Conservation (phyloP, 352 stramenopile species). For the Phytophthora ramorum region DNA sequence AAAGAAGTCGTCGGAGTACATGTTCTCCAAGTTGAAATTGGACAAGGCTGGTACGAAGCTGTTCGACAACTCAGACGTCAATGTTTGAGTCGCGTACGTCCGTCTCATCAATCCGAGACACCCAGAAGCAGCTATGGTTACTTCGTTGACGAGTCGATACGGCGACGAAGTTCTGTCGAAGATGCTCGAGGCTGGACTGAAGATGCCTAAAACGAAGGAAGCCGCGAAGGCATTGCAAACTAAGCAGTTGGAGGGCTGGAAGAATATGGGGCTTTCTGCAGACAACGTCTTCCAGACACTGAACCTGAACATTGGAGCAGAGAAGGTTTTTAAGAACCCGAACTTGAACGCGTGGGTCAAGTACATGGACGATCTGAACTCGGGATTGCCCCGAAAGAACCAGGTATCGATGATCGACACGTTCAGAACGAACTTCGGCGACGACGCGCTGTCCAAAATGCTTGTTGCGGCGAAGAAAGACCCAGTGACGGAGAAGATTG, state of each 20-base stretch:
- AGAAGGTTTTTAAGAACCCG: neutral
- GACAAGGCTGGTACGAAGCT: slow-evolving; percentile 8
- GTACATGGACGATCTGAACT: slow-evolving; percentile 2
- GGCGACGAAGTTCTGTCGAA: slow-evolving; percentile 2
- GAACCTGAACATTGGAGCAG: neutral
- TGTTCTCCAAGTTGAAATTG: slow-evolving; percentile 5
- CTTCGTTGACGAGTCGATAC: slow-evolving; percentile 2
- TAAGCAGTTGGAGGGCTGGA: neutral
- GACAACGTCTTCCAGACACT: neutral
- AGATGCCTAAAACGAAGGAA: neutral
- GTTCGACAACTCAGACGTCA: slow-evolving; percentile 13
- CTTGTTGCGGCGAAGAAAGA: neutral
- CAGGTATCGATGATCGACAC: neutral
- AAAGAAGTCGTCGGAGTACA: neutral
- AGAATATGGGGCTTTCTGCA: neutral
- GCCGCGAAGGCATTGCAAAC: neutral
- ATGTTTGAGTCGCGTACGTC: slow-evolving; percentile 6
- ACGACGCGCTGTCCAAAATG: neutral
- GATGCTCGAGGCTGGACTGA: slow-evolving; percentile 4
- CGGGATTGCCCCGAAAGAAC: neutral
- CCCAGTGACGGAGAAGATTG: neutral
- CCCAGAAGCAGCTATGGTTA: neutral
- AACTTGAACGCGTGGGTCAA: slow-evolving; percentile 1
- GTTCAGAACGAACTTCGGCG: slow-evolving; percentile 1
- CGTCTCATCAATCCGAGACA: neutral